A percentile compares a stretch with the other conserved stretches of the same genome.
Conservation (phyloP, 73 alveolate species). For the Stentor roeselii region DNA sequence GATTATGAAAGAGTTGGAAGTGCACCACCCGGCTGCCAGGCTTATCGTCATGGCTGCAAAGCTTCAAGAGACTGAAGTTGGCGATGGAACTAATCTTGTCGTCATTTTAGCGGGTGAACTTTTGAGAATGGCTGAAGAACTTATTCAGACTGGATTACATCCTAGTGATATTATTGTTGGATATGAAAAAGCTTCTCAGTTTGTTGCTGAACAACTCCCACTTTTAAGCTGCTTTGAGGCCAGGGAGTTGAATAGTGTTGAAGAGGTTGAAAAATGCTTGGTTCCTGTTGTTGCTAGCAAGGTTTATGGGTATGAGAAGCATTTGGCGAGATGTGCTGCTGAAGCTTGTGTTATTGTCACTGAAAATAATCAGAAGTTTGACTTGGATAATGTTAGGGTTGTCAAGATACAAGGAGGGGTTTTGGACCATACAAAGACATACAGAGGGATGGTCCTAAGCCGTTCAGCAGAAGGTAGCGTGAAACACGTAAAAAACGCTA, state of each 20-base stretch:
- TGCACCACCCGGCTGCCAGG: slow-evolving; percentile 99
- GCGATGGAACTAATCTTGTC: slow-evolving; percentile 94
- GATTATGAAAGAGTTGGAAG: slow-evolving; percentile 87
- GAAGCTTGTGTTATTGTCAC: slow-evolving; percentile 77
- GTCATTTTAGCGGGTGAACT: slow-evolving; percentile 97
- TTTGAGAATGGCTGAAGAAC: slow-evolving; percentile 90
- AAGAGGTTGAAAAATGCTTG: slow-evolving; percentile 71
- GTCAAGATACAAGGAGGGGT: slow-evolving; percentile 94
- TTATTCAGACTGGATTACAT: slow-evolving; percentile 93
- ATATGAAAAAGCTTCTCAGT: slow-evolving; percentile 91
- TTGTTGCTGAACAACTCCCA: slow-evolving; percentile 75
- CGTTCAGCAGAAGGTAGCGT: slow-evolving; percentile 91
- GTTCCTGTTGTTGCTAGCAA: slow-evolving; percentile 89
- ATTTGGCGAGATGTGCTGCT: slow-evolving; percentile 81
- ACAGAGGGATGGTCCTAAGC: slow-evolving; percentile 89
- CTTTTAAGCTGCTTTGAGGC: slow-evolving; percentile 65
- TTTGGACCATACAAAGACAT: slow-evolving; percentile 77
- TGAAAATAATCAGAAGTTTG: slow-evolving; percentile 50
- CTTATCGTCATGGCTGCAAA: slow-evolving; percentile 93
- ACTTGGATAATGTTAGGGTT: slow-evolving; percentile 94
- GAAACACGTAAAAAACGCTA: slow-evolving; percentile 83
- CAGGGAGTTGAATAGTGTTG: slow-evolving; percentile 69
- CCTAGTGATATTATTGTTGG: slow-evolving; percentile 92
- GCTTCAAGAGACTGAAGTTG: slow-evolving; percentile 95
- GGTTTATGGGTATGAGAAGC: slow-evolving; percentile 79